These are phyloP conservation scores for Chrysanthemum makinoi DNA, from an alignment of 129 eudicot genomes.

Conservation along the genomic window DNA sequence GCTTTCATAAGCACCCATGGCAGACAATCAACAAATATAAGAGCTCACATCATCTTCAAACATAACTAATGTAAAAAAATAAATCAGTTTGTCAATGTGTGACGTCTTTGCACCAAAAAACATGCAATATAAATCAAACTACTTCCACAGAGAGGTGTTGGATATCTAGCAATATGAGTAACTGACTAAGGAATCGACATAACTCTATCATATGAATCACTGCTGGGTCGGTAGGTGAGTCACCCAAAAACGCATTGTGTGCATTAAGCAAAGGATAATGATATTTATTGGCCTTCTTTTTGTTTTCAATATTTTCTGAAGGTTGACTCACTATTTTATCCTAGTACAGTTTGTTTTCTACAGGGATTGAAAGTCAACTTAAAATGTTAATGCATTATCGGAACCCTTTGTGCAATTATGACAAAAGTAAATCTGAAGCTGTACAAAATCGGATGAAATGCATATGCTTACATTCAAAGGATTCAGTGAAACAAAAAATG, in stretches of 20 bases:
- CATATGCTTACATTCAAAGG: too few species aligned
- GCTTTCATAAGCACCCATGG: conserved; percentile 10
- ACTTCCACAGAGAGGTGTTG: too few species aligned
- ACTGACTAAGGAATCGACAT: conserved; percentile 5
- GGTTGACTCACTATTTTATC: conserved; percentile 4
- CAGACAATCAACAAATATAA: conserved; percentile 8
- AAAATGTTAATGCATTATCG: background rate
- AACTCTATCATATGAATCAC: conserved; percentile 6
- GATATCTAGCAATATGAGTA: conserved; percentile 7
- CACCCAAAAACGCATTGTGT: too few species aligned
- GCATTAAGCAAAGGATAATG: background rate
- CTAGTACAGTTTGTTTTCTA: background rate
- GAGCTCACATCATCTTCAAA: conserved; percentile 13
- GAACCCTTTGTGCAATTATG: background rate
- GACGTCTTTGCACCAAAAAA: conserved; percentile 6
- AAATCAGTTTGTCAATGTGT: background rate
- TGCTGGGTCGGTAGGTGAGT: too few species aligned
- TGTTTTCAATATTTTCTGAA: conserved; percentile 4
- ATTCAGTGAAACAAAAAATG: too few species aligned
- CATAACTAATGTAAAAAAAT: conserved; percentile 1
- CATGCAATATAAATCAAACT: background rate
- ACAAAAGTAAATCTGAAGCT: background rate
- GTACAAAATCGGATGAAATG: background rate
- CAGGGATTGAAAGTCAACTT: background rate
- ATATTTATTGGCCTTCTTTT: conserved; percentile 10